phyloP scores from a whole-genome alignment of 1,139 yeast genomes.

The Yamadazyma atmosphaerica region DNA sequence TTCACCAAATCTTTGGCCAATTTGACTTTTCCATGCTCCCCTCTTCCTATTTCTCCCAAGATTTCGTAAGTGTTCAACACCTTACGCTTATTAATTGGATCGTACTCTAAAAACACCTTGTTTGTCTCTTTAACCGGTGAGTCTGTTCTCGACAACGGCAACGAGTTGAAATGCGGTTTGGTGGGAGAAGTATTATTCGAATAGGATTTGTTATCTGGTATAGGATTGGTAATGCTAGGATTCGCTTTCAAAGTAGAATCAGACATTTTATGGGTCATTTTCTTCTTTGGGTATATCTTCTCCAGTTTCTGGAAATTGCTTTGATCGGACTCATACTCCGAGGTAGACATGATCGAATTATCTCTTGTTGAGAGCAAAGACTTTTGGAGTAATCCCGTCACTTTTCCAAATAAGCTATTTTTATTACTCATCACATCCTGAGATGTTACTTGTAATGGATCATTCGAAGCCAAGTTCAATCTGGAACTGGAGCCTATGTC shows the following conservation, averaged over 20 bases:
- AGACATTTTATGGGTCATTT: conserved; percentile 10
- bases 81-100: conserved; percentile 82
- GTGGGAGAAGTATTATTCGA: not conserved
- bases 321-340: conserved; percentile 10
- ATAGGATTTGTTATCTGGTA: not conserved
- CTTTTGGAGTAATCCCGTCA: conserved; percentile 31
- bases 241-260: conserved; percentile 11
- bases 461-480: not conserved
- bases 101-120: conserved; percentile 78
- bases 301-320: conserved; percentile 4
- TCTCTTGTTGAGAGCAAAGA: conserved; percentile 18
- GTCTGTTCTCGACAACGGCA: conserved; percentile 14
- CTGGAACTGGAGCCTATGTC: not conserved
- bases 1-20: conserved; percentile 75
- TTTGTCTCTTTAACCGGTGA: conserved; percentile 76
- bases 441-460: not conserved
- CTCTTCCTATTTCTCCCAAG: conserved; percentile 83
- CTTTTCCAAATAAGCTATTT: conserved; percentile 32
- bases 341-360: conserved; percentile 8
- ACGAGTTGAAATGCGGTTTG: conserved; percentile 4
- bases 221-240: not conserved
- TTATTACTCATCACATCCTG: conserved; percentile 10
- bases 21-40: conserved; percentile 97
- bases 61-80: conserved; percentile 90
- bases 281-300: conserved; percentile 4